A percentile compares a stretch with the other conserved stretches of the same genome.
phyloP scores from a whole-genome alignment of 2,329 filamentous ascomycete genomes.

The Scedosporium boydii region DNA sequence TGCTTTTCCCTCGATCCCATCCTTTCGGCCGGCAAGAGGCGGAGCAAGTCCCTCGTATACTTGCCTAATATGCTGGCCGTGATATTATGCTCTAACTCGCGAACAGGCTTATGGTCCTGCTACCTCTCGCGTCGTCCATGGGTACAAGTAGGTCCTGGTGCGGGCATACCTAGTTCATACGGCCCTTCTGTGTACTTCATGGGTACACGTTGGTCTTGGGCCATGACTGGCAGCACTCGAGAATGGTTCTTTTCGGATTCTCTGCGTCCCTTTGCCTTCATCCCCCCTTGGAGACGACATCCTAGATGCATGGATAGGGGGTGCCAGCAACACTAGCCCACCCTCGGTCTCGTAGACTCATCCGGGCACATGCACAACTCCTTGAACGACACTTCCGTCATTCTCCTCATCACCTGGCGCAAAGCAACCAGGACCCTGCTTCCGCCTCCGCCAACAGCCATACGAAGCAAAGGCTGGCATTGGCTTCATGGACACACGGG shows the following conservation, averaged over 20 bases:
- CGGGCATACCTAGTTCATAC: no score
- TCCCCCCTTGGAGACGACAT: not conserved
- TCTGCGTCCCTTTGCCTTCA: not conserved
- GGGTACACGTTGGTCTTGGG: no score
- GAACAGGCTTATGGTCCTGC: no score
- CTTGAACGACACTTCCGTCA: not conserved
- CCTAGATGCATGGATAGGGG: not conserved
- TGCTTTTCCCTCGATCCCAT: no score
- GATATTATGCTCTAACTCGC: no score
- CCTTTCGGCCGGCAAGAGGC: no score
- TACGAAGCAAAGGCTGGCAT: not conserved
- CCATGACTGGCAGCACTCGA: not conserved
- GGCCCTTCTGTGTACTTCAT: no score
- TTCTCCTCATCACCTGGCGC: not conserved
- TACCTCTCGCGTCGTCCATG: no score
- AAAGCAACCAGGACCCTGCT: not conserved
- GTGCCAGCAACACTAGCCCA: not conserved
- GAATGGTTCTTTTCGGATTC: not conserved
- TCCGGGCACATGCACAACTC: not conserved
- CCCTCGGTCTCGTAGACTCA: not conserved
- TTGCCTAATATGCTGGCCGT: no score
- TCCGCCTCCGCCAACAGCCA: not conserved
- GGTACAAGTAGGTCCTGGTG: no score
- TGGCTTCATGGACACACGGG: not conserved
- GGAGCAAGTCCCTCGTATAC: no score